Evolutionary conservation across 1,139 yeast genomes (phyloP).

Genomic region (Candida sanyaensis): DNA sequence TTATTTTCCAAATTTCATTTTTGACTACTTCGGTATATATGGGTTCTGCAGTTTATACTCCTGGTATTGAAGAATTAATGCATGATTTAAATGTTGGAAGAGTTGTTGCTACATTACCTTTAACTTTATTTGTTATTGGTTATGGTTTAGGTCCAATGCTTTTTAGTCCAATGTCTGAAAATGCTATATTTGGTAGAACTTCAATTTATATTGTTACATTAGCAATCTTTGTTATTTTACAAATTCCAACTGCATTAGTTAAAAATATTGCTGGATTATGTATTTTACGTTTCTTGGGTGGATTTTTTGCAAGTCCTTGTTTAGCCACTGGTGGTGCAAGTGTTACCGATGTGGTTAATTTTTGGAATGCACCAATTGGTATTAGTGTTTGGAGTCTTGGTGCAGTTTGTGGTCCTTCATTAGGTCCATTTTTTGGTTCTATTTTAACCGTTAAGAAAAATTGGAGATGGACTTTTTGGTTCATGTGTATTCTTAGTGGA

Average conservation of each 20-base stretch:
- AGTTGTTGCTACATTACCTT: conserved; percentile 47
- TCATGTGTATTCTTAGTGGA: conserved; percentile 37
- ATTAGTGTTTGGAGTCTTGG: conserved; percentile 33
- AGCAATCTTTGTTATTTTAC: conserved; percentile 30
- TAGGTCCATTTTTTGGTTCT: conserved; percentile 37
- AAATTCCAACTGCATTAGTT: conserved; percentile 35
- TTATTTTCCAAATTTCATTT: conserved; percentile 22
- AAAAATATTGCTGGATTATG: conserved; percentile 32
- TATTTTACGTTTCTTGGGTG: conserved; percentile 33
- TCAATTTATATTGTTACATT: conserved; percentile 31
- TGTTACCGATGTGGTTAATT: conserved; percentile 29
- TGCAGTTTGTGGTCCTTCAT: conserved; percentile 33
- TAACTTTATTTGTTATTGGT: conserved; percentile 46
- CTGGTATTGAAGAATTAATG: conserved; percentile 35
- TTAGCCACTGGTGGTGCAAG: conserved; percentile 41
- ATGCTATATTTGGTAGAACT: conserved; percentile 53
- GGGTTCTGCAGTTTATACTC: conserved; percentile 32
- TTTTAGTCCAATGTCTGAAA: conserved; percentile 57
- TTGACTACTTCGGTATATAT: conserved; percentile 27
- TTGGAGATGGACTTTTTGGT: conserved; percentile 54
- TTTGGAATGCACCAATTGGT: conserved; percentile 28
- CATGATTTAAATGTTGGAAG: conserved; percentile 44
- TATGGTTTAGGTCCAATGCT: conserved; percentile 59
- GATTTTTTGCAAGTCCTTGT: conserved; percentile 38
- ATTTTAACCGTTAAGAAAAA: conserved; percentile 23